phyloP scores from a whole-genome alignment of 441 rosid species.

The Pelargonium fulgidum region DNA sequence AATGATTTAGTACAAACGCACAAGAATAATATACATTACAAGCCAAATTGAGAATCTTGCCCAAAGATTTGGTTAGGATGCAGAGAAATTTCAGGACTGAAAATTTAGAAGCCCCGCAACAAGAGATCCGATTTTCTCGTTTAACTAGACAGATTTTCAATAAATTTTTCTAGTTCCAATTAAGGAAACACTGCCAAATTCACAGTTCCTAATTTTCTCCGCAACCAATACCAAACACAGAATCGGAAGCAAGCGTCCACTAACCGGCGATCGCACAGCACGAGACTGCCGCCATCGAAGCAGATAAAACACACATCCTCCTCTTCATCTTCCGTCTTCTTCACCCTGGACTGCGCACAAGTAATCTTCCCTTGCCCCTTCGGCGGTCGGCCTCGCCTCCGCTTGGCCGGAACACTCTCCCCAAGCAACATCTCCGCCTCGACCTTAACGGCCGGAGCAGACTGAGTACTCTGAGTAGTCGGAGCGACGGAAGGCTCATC shows the following conservation, averaged over 20 bases:
- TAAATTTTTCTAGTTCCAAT: not conserved
- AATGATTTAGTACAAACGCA: slow-evolving; percentile 9
- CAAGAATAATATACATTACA: slow-evolving; percentile 11
- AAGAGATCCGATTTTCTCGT: not conserved
- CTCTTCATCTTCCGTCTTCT: slow-evolving; percentile 41
- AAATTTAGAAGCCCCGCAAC: no score
- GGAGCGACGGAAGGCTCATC: slow-evolving; percentile 8
- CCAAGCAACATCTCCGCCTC: slow-evolving; percentile 21
- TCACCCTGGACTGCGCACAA: slow-evolving; percentile 28
- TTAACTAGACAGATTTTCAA: not conserved
- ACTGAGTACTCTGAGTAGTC: slow-evolving; percentile 8
- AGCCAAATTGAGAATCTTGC: not conserved
- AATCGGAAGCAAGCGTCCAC: slow-evolving; percentile 20
- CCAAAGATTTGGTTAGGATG: not conserved
- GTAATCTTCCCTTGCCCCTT: slow-evolving; percentile 29
- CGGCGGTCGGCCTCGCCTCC: slow-evolving; percentile 85
- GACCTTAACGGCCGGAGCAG: slow-evolving; percentile 26
- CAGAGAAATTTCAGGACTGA: no score
- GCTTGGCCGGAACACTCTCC: slow-evolving; percentile 36
- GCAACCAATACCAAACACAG: slow-evolving; percentile 5
- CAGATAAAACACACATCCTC: slow-evolving; percentile 97
- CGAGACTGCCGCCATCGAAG: slow-evolving; percentile 97
- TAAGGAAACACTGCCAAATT: not conserved
- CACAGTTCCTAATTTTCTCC: slow-evolving; percentile 4
- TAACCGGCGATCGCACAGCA: slow-evolving; percentile 97